Percentiles rank a stretch among this genome's conserved stretches.
These are phyloP conservation scores for Trichophyton benhamiae DNA, from an alignment of 2,329 filamentous ascomycete genomes.

Conservation along the genomic window DNA sequence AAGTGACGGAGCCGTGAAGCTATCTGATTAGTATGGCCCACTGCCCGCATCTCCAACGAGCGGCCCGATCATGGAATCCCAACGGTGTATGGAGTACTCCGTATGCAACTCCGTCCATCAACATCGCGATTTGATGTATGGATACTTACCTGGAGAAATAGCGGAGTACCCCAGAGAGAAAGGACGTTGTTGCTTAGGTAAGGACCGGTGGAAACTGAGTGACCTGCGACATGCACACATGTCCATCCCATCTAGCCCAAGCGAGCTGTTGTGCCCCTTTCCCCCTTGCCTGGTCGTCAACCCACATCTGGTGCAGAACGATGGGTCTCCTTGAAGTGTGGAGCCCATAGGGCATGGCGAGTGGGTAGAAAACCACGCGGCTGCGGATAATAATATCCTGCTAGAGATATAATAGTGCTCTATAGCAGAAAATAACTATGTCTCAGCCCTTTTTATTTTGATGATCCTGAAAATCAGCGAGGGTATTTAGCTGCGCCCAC, in stretches of 20 bases:
- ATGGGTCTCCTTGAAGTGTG: not conserved
- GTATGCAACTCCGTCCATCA: not conserved
- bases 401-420: not conserved
- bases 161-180: not conserved
- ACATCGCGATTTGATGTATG: not conserved
- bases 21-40: not conserved
- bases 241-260: not conserved
- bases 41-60: not conserved
- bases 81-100: not conserved
- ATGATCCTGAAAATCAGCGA: not conserved
- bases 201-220: not conserved
- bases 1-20: too few relatives aligned
- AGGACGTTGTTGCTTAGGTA: not conserved
- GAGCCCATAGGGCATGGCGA: not conserved
- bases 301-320: conserved; percentile 2
- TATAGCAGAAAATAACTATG: not conserved
- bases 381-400: not conserved
- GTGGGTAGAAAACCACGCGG: not conserved
- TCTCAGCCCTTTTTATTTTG: not conserved
- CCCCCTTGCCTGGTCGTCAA: not conserved
- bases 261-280: not conserved
- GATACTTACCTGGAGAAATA: not conserved
- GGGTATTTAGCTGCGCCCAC: not conserved
- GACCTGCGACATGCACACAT: not conserved
- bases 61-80: not conserved